phyloP scores from a whole-genome alignment of 306 rosid genomes.

The Lotus japonicus region DNA sequence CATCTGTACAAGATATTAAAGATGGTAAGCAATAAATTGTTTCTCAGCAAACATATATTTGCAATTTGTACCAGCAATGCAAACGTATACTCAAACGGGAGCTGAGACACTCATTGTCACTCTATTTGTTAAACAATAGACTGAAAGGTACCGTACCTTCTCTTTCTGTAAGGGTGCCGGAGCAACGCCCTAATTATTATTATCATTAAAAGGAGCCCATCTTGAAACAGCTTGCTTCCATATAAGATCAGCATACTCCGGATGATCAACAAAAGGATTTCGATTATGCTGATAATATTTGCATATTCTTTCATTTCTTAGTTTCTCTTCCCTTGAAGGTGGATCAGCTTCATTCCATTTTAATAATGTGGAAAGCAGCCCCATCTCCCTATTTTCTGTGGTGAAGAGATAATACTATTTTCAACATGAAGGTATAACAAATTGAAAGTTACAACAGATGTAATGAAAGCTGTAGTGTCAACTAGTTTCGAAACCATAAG shows the following conservation, averaged over 20 bases:
- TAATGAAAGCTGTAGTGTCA: background rate
- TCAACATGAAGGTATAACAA: slow-evolving; percentile 1
- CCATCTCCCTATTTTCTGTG: slow-evolving; percentile 61
- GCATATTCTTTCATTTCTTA: slow-evolving; percentile 75
- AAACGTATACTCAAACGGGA: no score
- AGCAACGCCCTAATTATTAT: no score
- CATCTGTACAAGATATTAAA: no score
- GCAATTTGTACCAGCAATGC: no score
- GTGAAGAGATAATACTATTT: background rate
- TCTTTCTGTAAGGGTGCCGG: no score
- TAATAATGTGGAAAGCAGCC: slow-evolving; percentile 57
- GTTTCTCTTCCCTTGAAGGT: slow-evolving; percentile 70
- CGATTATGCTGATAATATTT: slow-evolving; percentile 66
- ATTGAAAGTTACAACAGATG: background rate
- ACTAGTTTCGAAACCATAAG: background rate
- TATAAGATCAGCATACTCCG: slow-evolving; percentile 50
- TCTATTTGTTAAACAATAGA: no score
- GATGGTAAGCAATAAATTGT: no score
- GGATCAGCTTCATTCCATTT: slow-evolving; percentile 68
- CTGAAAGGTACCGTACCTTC: no score
- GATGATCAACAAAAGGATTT: slow-evolving; percentile 72
- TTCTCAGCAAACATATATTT: no score
- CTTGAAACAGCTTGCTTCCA: slow-evolving; percentile 33
- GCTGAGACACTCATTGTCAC: no score
- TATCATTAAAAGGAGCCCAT: background rate